phyloP scores from a whole-genome alignment of 2,329 filamentous ascomycete species.

The Colletotrichum australisinense region DNA sequence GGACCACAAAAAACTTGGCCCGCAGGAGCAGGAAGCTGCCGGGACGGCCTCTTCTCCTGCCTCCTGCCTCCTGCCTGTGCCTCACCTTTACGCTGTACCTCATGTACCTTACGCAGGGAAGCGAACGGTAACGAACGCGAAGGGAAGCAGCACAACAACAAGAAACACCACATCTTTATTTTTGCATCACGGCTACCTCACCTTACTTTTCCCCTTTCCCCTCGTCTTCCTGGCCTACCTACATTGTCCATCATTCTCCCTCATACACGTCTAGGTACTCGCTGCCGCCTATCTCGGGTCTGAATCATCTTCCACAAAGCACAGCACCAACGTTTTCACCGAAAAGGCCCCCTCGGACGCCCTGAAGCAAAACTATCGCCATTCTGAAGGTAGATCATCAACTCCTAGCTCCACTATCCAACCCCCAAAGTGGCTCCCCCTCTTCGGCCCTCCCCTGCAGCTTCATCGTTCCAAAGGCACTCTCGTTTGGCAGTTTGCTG shows the following conservation, averaged over 20 bases:
- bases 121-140: neutral
- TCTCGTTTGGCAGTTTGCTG: neutral
- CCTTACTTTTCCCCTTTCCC: neutral
- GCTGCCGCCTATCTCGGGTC: neutral
- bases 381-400: constrained; percentile 36
- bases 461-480: neutral
- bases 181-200: neutral
- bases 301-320: neutral
- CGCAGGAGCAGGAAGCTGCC: neutral
- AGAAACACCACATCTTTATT: neutral
- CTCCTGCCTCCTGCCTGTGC: too few species aligned
- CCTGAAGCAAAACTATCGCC: constrained; percentile 32
- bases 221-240: neutral
- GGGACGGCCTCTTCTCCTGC: neutral
- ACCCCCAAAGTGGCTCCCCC: neutral
- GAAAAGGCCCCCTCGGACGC: neutral
- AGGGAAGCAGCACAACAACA: neutral
- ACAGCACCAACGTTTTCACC: neutral
- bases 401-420: constrained; percentile 30
- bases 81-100: neutral
- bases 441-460: neutral
- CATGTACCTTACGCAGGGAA: neutral
- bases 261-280: neutral
- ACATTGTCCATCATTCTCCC: neutral
- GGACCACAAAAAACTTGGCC: constrained; percentile 2